These are phyloP conservation scores for Pythium periplocum DNA, from an alignment of 352 stramenopile genomes.

Conservation along the genomic window DNA sequence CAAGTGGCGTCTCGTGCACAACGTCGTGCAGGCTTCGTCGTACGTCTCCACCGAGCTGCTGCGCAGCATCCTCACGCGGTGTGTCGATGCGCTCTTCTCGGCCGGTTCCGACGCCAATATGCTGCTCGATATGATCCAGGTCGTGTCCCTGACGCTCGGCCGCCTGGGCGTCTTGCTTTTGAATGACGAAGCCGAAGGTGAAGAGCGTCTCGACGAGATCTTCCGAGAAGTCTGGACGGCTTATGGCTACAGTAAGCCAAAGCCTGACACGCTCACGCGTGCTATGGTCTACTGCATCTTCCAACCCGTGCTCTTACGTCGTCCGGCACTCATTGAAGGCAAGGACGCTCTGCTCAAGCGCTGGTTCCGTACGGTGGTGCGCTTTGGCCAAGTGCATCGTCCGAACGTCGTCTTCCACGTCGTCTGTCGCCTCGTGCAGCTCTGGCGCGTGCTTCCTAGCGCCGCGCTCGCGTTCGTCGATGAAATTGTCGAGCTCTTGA, in stretches of 20 bases:
- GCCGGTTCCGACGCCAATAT: constrained; percentile 46
- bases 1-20: constrained; percentile 54
- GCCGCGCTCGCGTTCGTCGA: constrained; percentile 47
- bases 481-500: constrained; percentile 60
- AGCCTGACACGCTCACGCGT: constrained; percentile 59
- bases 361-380: constrained; percentile 49
- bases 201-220: constrained; percentile 29
- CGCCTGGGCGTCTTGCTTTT: constrained; percentile 38
- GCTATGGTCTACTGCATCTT: constrained; percentile 67
- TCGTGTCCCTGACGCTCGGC: constrained; percentile 45
- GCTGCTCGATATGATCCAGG: constrained; percentile 63
- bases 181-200: constrained; percentile 5
- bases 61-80: constrained; percentile 27
- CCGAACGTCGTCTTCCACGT: constrained; percentile 83
- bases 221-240: constrained; percentile 60
- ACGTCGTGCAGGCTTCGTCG: constrained; percentile 39
- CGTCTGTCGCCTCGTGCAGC: constrained; percentile 51
- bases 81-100: constrained; percentile 45
- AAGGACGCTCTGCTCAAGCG: constrained; percentile 35
- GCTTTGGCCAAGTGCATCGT: constrained; percentile 49
- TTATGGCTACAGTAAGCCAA: constrained; percentile 65
- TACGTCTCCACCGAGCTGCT: constrained; percentile 44
- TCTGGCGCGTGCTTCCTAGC: constrained; percentile 49
- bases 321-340: constrained; percentile 7
- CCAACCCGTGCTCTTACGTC: constrained; percentile 59